Evolutionary conservation across 225 moss, liverwort and hornwort genomes (phyloP), one percentile per base, ranked within the genome.

Genomic region (Ulota crispa): DNA sequence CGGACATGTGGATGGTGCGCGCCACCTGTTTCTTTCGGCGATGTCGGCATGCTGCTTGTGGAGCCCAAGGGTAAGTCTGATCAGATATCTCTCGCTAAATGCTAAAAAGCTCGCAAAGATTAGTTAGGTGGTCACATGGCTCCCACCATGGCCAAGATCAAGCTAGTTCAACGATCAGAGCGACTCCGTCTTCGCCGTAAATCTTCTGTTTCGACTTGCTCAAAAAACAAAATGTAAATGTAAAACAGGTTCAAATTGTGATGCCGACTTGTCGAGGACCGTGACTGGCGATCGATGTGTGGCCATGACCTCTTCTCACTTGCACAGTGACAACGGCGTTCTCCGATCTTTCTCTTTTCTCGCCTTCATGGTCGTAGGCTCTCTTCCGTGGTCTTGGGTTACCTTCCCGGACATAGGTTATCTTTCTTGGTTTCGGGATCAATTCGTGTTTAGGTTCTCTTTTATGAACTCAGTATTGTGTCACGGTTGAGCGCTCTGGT

Each of bases 1-100:
- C 8, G 5, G 56, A 47, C 86, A 80, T 65, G 86, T 86, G 86
- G 85, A 78, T 19, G 7, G 68, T 1, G 28, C 45, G 41, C 4
- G 73, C 73, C 78, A 82, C 39, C 31, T 82, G 78, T 42, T 34
- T 9, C 6, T 52, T 21, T 32, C 60, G 21, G 62, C 45, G 0
- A 69, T 82, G 85, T 82, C 82, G 69, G 78, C 78, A 62, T 64
- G 14, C 24, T 16, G 36, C 3, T 41, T 68, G 68, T 59, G 83
- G 72, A n/a, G 47, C 55, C 68, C 32, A 20, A 26, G 1, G 14
- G n/a, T n/a, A n/a, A 15, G 28, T 28, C 75, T 61, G 1, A n/a
- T n/a, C n/a, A n/a, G n/a, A n/a, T n/a, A n/a, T n/a, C n/a, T n/a
- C n/a, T n/a, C n/a, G n/a, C n/a, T n/a, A n/a, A n/a, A n/a, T n/a